Conservation (phyloP, 2,329 filamentous ascomycete species). For the Cryphonectria parasitica region DNA sequence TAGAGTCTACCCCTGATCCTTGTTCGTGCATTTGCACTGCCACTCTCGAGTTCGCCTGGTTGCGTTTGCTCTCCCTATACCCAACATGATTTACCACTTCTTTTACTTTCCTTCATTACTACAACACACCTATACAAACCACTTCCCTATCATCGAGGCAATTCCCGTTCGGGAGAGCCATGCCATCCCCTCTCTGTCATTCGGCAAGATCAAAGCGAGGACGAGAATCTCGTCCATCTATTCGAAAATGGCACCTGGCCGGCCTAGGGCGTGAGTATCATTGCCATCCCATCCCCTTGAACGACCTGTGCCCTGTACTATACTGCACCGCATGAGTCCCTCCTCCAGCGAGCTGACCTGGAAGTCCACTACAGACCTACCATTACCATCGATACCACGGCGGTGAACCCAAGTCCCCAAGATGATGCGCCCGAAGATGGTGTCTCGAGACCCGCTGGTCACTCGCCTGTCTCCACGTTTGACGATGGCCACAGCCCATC, state of each 20-base stretch:
- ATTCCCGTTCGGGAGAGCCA: conserved; percentile 21
- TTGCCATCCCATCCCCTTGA: neutral
- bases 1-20: neutral
- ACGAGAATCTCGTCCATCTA: conserved; percentile 10
- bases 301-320: conserved; percentile 13
- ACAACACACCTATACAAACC: conserved; percentile 5
- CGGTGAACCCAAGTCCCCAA: conserved; percentile 37
- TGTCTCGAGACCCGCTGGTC: conserved; percentile 33
- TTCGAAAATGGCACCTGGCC: conserved; percentile 33
- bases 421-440: conserved; percentile 39
- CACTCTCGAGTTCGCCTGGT: neutral
- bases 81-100: neutral
- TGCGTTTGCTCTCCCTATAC: neutral
- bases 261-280: conserved; percentile 46
- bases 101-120: neutral
- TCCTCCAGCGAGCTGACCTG: conserved; percentile 29
- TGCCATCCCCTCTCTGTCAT: conserved; percentile 18
- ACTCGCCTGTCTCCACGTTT: conserved; percentile 42
- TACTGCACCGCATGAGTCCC: conserved; percentile 26
- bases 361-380: conserved; percentile 46
- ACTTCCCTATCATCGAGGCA: conserved; percentile 7
- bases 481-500: conserved; percentile 48
- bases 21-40: neutral
- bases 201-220: conserved; percentile 11
- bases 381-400: conserved; percentile 59